Percentiles rank a stretch among this genome's conserved stretches.
Evolutionary conservation across 768 basidiomycete genomes (phyloP).

Genomic region (Xanthoconium stramineum): DNA sequence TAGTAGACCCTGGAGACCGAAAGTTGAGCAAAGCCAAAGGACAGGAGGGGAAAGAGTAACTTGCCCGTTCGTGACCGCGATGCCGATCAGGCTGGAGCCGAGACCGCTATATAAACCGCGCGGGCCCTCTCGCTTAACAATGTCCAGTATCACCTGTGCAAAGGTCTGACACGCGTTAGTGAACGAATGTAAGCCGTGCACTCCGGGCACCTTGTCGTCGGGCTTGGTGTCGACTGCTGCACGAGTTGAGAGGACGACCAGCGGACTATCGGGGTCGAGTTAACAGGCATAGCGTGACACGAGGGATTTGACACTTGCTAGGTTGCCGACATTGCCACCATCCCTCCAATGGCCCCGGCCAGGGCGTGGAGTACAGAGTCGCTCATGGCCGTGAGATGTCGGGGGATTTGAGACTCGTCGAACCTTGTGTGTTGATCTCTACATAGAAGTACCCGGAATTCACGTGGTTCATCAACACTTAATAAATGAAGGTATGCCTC

Average conservation of each 20-base stretch:
- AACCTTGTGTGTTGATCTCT: neutral
- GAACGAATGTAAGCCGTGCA: neutral
- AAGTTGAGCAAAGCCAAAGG: neutral
- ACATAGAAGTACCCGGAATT: neutral
- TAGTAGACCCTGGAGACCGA: constrained; percentile 71
- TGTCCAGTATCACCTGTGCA: constrained; percentile 66
- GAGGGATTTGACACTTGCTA: constrained; percentile 51
- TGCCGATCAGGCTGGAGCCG: constrained; percentile 79
- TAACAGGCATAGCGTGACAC: neutral
- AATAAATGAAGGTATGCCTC: neutral
- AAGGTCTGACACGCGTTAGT: constrained; percentile 44
- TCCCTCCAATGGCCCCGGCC: constrained; percentile 88
- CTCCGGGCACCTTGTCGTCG: constrained; percentile 59
- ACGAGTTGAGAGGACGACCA: constrained; percentile 89
- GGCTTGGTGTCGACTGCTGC: constrained; percentile 88
- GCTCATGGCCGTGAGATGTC: constrained; percentile 39
- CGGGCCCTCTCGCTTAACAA: constrained; percentile 81
- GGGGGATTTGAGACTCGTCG: neutral
- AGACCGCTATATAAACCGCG: constrained; percentile 86
- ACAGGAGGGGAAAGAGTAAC: constrained; percentile 21
- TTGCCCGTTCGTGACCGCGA: constrained; percentile 91
- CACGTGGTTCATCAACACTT: neutral
- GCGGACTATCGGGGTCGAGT: constrained; percentile 53
- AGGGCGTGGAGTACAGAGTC: constrained; percentile 85
- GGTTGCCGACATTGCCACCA: constrained; percentile 86